phyloP scores from a whole-genome alignment of 208 protist species.

The Balamuthia mandrillaris region DNA sequence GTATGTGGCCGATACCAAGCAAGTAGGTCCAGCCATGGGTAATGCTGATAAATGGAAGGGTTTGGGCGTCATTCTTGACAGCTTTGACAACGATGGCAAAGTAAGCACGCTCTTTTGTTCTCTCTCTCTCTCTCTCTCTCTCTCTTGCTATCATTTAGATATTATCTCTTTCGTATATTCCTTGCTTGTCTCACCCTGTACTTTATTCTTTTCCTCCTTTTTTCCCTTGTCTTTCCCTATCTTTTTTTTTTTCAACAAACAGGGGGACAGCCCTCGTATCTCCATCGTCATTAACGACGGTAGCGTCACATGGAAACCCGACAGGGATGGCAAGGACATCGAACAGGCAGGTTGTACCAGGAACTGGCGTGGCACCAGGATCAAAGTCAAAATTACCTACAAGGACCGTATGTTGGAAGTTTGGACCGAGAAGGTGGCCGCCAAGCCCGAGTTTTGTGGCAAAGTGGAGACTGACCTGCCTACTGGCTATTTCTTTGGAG shows the following conservation, averaged over 20 bases:
- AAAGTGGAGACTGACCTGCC: slow-evolving; percentile 15
- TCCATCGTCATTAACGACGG: too few relatives aligned
- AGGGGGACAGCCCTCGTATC: too few relatives aligned
- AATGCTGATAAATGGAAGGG: slow-evolving; percentile 50
- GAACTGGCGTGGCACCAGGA: background rate
- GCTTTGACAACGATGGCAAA: slow-evolving; percentile 67
- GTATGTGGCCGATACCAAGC: slow-evolving; percentile 41
- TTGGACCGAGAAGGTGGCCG: too few relatives aligned
- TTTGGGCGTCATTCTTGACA: slow-evolving; percentile 65
- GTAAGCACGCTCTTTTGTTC: slow-evolving; percentile 28
- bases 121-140: background rate
- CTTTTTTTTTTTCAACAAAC: too few relatives aligned
- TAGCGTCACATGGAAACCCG: too few relatives aligned
- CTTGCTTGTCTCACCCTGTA: too few relatives aligned
- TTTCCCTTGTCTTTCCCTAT: too few relatives aligned
- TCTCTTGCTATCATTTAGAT: background rate
- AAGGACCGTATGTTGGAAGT: background rate
- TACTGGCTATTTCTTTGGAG: slow-evolving; percentile 31
- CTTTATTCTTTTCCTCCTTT: too few relatives aligned
- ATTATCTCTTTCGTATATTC: too few relatives aligned
- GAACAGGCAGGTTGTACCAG: too few relatives aligned
- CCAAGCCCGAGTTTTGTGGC: too few relatives aligned
- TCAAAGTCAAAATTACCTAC: slow-evolving; percentile 4
- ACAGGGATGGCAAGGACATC: too few relatives aligned
- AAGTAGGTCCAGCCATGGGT: slow-evolving; percentile 52